Base-by-base conservation (phyloP, 164 flowering plant genomes). In the Umbellularia californica region DNA sequence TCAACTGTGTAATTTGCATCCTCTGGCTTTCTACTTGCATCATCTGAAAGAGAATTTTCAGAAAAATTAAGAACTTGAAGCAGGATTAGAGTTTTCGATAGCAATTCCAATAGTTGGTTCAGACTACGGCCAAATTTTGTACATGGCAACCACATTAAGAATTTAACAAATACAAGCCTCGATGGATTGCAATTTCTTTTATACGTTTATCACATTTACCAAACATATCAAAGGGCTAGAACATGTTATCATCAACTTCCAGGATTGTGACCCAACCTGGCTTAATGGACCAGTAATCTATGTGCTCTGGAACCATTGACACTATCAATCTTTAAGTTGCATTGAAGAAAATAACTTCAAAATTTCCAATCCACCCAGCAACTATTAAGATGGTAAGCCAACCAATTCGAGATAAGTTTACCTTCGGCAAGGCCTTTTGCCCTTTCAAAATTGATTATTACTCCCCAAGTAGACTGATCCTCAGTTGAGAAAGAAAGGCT, bases 401-500 rank as follows among this genome's bases (percentile, higher is more conserved):
- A 30, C n/a, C 14, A 28, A 67, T 65, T 25, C 30, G 19, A 71
- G 66, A 41, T 22, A 17, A 68, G 2, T 85, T 78, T 58, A 96
- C 98, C 99, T 85, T 90, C 93, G 70, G 87, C 82, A 76, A 78
- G 74, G 50, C 84, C 84, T 82, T 88, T 88, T 24, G 88, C 81
- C 81, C 82, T 87, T 76, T 90, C 88, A 81, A 96, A 94, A 78
- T 92, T 91, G 60, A 94, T 76, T 74, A 96, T 81, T 50, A 96
- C 91, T 52, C 98, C 99, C 99, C 99, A 96, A 6, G 99, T 88
- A 70, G 83, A 83, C 33, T 84, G 85, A 50, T 90, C 97, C 72
- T 91, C 86, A 52, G 75, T 78, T 60, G 92, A 86, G 81, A 91
- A 88, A 55, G 91, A 83, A 50, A 88, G 85, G 41, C 80, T 76